A percentile compares a stretch with the other conserved stretches of the same genome.
These are phyloP conservation scores for Amanita pseudoporphyria DNA, from an alignment of 768 basidiomycete species.

Conservation along the genomic window DNA sequence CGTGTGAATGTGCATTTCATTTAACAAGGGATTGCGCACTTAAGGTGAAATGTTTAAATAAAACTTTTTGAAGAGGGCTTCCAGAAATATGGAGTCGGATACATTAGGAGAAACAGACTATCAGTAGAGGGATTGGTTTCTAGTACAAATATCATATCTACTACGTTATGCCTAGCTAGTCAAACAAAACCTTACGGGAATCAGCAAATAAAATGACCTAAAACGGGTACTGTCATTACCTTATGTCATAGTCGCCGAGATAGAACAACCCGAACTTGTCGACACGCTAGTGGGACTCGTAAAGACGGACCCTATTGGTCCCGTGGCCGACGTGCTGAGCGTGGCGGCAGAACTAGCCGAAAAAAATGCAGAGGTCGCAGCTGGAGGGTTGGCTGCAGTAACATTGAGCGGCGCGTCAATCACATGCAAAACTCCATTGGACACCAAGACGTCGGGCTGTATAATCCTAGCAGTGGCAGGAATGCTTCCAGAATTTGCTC, in stretches of 20 bases:
- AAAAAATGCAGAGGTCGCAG: conserved; percentile 41
- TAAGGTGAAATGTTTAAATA: no score
- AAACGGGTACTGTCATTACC: no score
- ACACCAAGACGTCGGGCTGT: conserved; percentile 45
- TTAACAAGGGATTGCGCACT: no score
- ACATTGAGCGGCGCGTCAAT: conserved; percentile 46
- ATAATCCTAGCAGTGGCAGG: conserved; percentile 39
- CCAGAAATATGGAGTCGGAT: no score
- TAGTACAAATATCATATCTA: no score
- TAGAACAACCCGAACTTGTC: not conserved
- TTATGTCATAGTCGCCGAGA: not conserved
- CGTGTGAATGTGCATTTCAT: no score
- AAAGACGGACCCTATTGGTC: conserved; percentile 23
- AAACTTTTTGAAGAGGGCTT: no score
- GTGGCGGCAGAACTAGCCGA: conserved; percentile 42
- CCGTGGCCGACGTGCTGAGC: conserved; percentile 27
- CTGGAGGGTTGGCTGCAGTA: conserved; percentile 26
- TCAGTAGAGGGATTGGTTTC: no score
- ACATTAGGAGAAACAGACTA: no score
- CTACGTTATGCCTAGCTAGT: no score
- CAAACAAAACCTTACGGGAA: no score
- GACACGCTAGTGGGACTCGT: not conserved
- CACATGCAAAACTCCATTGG: conserved; percentile 64
- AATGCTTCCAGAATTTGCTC: conserved; percentile 9
- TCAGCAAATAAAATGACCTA: no score